Conservation (phyloP, 1,139 yeast species). For the Geotrichum cucujoidarum region DNA sequence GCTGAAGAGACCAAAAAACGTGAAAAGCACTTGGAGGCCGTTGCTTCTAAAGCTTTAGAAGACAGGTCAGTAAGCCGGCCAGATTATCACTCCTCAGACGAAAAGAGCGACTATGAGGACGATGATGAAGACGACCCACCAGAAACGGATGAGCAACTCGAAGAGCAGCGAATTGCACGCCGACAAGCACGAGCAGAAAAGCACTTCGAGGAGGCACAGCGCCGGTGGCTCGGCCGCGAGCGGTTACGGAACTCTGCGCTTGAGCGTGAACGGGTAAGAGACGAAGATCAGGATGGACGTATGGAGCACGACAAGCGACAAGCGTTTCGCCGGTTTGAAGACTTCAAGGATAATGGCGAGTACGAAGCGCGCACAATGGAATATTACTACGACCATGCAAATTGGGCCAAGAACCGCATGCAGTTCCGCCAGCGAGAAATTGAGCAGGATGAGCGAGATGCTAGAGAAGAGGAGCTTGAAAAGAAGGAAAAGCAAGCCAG, state of each 20-base stretch:
- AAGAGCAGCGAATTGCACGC: constrained; percentile 19
- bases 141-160: constrained; percentile 25
- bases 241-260: constrained; percentile 26
- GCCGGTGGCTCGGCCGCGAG: constrained; percentile 30
- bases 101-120: constrained; percentile 3
- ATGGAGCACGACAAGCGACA: constrained; percentile 23
- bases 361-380: constrained; percentile 24
- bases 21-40: constrained; percentile 22
- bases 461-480: constrained; percentile 26
- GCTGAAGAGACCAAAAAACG: constrained; percentile 25
- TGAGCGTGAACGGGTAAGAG: constrained; percentile 26
- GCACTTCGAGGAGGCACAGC: constrained; percentile 24
- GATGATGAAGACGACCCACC: constrained; percentile 6
- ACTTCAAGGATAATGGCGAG: constrained; percentile 28
- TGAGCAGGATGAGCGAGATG: constrained; percentile 32
- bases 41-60: constrained; percentile 21
- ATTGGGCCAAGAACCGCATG: constrained; percentile 35
- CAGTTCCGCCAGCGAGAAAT: constrained; percentile 30
- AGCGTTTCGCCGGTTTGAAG: constrained; percentile 24
- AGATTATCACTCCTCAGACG: constrained; percentile 4
- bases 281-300: constrained; percentile 21
- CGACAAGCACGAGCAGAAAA: constrained; percentile 23
- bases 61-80: constrained; percentile 8
- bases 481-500: constrained; percentile 11
- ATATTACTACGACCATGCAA: constrained; percentile 34